These are phyloP conservation scores for Colletotrichum trifolii DNA, from an alignment of 2,329 filamentous ascomycete genomes.

Conservation along the genomic window DNA sequence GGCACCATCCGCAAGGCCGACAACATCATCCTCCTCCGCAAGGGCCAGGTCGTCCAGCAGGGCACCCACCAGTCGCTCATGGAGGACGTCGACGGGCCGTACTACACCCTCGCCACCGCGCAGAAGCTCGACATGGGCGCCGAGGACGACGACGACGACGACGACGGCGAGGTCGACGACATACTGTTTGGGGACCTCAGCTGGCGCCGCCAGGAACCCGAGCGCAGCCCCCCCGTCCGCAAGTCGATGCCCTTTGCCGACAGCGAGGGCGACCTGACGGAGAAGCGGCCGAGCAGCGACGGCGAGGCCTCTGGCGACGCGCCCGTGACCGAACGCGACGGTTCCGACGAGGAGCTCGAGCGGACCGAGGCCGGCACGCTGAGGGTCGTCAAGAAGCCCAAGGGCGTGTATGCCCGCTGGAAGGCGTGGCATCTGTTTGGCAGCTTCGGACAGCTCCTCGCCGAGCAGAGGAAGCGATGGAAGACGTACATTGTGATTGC, in stretches of 20 bases:
- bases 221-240: neutral
- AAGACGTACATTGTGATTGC: conserved; percentile 30
- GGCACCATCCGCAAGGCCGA: conserved; percentile 66
- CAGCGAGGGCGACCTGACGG: conserved; percentile 28
- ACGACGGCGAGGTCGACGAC: conserved; percentile 11
- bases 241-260: conserved; percentile 20
- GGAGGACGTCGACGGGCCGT: conserved; percentile 51
- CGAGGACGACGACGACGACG: conserved; percentile 22
- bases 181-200: conserved; percentile 38
- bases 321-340: conserved; percentile 17
- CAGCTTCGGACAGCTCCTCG: conserved; percentile 31
- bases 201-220: conserved; percentile 30
- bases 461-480: conserved; percentile 34
- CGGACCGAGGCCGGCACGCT: neutral
- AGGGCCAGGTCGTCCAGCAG: conserved; percentile 65
- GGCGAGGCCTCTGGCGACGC: conserved; percentile 12
- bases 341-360: conserved; percentile 31
- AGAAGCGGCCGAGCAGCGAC: conserved; percentile 30
- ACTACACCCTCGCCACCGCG: conserved; percentile 54
- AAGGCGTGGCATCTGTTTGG: conserved; percentile 22
- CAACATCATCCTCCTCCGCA: conserved; percentile 67
- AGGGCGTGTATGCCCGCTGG: conserved; percentile 12
- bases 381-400: conserved; percentile 21
- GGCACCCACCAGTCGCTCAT: conserved; percentile 68
- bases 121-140: conserved; percentile 39